Base-by-base conservation (phyloP, 331 rosid genomes). In the Malus hybrid region DNA sequence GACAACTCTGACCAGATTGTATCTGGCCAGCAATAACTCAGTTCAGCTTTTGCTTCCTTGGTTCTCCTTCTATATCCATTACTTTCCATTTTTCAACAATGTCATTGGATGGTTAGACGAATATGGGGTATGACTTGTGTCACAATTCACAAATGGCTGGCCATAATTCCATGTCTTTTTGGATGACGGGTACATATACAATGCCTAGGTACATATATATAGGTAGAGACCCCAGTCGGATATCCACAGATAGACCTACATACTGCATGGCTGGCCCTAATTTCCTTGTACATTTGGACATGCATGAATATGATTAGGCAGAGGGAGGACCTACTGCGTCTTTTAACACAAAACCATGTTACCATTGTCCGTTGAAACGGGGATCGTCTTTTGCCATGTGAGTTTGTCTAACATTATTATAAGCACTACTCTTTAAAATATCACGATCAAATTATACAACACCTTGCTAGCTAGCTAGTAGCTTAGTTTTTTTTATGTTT, bases 311-410 rank as follows among this genome's bases (percentile, higher is more conserved):
- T 50, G 56, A 50, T 14, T 15, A 56, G 6, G 27, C 12, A 8
- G 65, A 24, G 16, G 5, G 4, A 12, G 65, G 65, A 24, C 29
- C 63, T 57, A 57, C 63, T 20, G 63, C 29, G 13, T 57, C 28
- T n/a, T n/a, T 57, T 19, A 22, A 20, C 22, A 8, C 13, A 57
- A 50, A n/a, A 19, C 63, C 63, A 57, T 22, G 63, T 57, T 8
- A 57, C 28, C 28, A 57, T 2, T 57, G 63, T 61, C 65, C 34
- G 65, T 61, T 61, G 33, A 61, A 61, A 61, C 65, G 65, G 34
- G 34, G 65, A 27, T 61, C 3, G 7, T 27, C 44, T 27, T 61
- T 34, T 9, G 13, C 78, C 82, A 63, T 44, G 72, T 78, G 82
- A 82, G 34, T 27, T 11, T 61, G 65, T 61, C 65, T 61, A 27